Conservation (phyloP, 2,329 filamentous ascomycete genomes). For the Verticillium isaacii region DNA sequence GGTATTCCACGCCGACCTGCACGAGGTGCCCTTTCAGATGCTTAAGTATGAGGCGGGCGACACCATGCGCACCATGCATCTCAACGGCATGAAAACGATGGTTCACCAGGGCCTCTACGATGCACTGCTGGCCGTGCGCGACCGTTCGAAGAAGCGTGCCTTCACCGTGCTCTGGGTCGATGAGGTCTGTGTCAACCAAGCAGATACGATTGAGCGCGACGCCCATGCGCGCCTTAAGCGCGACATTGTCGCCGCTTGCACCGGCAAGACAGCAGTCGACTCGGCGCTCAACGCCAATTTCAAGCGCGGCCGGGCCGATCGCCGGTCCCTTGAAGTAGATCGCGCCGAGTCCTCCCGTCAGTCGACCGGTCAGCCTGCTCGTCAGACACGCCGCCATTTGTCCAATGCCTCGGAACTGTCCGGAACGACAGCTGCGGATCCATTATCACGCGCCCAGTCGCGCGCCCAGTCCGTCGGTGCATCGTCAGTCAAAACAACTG, state of each 20-base stretch:
- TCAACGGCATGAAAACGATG: constrained; percentile 9
- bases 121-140: constrained; percentile 10
- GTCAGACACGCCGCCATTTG: neutral
- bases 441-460: neutral
- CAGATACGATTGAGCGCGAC: constrained; percentile 8
- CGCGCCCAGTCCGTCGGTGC: neutral
- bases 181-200: constrained; percentile 12
- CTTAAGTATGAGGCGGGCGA: constrained; percentile 8
- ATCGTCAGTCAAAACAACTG: neutral
- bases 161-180: constrained; percentile 13
- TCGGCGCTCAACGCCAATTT: constrained; percentile 3
- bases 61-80: constrained; percentile 5
- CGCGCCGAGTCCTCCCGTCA: neutral
- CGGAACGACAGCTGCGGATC: neutral
- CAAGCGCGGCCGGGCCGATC: neutral
- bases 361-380: neutral
- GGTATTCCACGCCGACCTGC: constrained; percentile 13
- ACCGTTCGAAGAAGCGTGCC: constrained; percentile 5
- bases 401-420: constrained; percentile 2
- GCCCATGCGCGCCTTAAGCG: constrained; percentile 9
- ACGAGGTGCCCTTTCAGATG: constrained; percentile 13
- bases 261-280: constrained; percentile 5
- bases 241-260: constrained; percentile 8
- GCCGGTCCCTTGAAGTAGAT: neutral
- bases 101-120: constrained; percentile 9